Conservation (phyloP, 768 basidiomycete species). For the Rhizopogon vinicolor region DNA sequence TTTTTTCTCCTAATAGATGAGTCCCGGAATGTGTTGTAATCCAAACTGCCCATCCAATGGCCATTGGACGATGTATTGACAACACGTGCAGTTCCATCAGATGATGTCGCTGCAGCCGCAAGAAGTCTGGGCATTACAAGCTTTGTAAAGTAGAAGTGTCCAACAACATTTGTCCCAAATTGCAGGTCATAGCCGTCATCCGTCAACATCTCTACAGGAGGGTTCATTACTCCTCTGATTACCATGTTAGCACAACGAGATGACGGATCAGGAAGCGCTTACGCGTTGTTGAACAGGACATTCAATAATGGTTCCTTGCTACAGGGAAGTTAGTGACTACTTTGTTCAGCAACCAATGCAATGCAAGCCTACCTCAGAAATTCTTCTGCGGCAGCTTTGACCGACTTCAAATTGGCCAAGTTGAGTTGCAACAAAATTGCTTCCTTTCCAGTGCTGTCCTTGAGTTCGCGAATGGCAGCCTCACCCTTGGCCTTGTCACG, state of each 20-base stretch:
- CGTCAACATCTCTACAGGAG: slow-evolving; percentile 27
- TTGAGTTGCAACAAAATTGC: slow-evolving; percentile 28
- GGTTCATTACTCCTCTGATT: slow-evolving; percentile 26
- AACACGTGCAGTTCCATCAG: slow-evolving; percentile 29
- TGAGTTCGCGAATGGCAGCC: slow-evolving; percentile 35
- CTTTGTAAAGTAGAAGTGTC: slow-evolving; percentile 31
- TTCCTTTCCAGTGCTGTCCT: slow-evolving; percentile 26
- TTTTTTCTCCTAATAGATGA: slow-evolving; percentile 12
- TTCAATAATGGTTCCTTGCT: slow-evolving; percentile 29
- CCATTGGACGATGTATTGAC: slow-evolving; percentile 28
- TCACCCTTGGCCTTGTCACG: slow-evolving; percentile 35
- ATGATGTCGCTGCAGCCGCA: slow-evolving; percentile 22
- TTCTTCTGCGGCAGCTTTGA: slow-evolving; percentile 25
- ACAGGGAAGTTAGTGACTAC: slow-evolving; percentile 22
- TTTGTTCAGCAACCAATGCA: background rate
- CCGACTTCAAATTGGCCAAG: slow-evolving; percentile 24
- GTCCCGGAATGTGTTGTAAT: slow-evolving; percentile 24
- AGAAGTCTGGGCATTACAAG: slow-evolving; percentile 31
- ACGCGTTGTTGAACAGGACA: slow-evolving; percentile 28
- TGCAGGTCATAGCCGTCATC: slow-evolving; percentile 37
- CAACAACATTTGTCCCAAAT: slow-evolving; percentile 35
- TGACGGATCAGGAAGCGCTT: background rate
- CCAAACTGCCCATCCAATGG: slow-evolving; percentile 14
- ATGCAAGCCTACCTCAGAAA: slow-evolving; percentile 18
- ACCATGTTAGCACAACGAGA: background rate